Evolutionary conservation across 192 early-diverging fungal genomes (phyloP), one percentile per base, ranked within the genome.

Genomic region (Coemansia sp.): DNA sequence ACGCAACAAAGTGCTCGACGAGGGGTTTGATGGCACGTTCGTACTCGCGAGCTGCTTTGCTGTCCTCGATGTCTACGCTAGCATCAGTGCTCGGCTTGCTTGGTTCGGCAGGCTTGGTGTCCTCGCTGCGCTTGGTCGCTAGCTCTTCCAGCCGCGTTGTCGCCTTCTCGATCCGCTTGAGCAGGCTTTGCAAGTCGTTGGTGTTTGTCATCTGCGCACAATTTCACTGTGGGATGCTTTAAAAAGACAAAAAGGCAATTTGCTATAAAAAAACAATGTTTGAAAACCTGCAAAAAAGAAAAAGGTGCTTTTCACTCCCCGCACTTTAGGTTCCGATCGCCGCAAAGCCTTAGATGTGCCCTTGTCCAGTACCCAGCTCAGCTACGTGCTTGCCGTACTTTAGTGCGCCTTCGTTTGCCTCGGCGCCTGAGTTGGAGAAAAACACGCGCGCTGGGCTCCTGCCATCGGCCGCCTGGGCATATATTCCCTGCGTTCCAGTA

Each of bases 341-440:
- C 79, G 62, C 83, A 82, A 61, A 5, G 67, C 81, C 74, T 54
- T 82, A 44, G 79, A 82, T 2, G 68, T 55, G n/a, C 60, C 53
- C 62, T 65, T 73, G 15, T 71, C 79, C 53, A 76, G 44, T 44
- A 26, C 74, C 79, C 31, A 60, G 8, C 37, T 54, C 69, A 2
- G 71, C 79, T 2, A 72, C 57, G n/a, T 68, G 54, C 59, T 75
- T 75, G 28, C 90, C 94, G 72, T 89, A 90, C 74, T 97, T 97
- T 56, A 92, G 66, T 1, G 95, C 93, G 34, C 94, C 96, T 75
- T 99, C 95, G 72, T 99, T 99, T 22, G 97, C 95, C 72, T 99
- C 97, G n/a, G 97, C 97, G 59, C 97, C 97, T 23, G 93, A 94
- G 83, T 99, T 99, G 23, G 92, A 84, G 59, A 97, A 93, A 69